Evolutionary conservation across 2,329 filamentous ascomycete genomes (phyloP).

Genomic region (Aspergillus amoenus): DNA sequence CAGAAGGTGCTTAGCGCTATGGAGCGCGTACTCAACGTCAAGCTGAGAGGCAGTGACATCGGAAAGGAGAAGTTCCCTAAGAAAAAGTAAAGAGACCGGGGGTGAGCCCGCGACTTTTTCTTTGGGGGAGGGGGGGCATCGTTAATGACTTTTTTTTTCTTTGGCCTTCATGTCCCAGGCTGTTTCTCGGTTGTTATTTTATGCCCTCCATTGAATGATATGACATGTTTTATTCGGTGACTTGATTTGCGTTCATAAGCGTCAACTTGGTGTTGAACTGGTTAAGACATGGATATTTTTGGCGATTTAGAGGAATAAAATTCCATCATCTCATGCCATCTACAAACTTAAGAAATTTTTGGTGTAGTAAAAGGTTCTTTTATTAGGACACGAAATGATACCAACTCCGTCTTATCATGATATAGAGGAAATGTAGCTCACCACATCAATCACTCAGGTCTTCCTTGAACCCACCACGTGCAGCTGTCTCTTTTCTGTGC

Average conservation of each 20-base stretch:
- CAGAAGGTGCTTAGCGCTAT: slow-evolving; percentile 77
- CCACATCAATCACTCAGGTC: slow-evolving; percentile 32
- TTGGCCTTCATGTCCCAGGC: slow-evolving; percentile 21
- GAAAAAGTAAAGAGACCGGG: slow-evolving; percentile 56
- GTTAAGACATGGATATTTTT: slow-evolving; percentile 12
- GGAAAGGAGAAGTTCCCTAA: slow-evolving; percentile 79
- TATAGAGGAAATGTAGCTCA: slow-evolving; percentile 39
- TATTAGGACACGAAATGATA: slow-evolving; percentile 36
- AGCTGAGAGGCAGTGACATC: slow-evolving; percentile 82
- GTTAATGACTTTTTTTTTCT: slow-evolving; percentile 5
- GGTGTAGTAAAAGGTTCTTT: slow-evolving; percentile 31
- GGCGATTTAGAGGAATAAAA: slow-evolving; percentile 4
- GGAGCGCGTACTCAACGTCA: slow-evolving; percentile 83
- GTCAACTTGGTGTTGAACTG: slow-evolving; percentile 29
- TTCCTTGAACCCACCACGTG: slow-evolving; percentile 28
- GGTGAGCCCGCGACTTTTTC: slow-evolving; percentile 29
- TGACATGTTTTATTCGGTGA: slow-evolving; percentile 11
- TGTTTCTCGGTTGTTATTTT: slow-evolving; percentile 10
- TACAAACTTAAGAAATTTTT: background rate
- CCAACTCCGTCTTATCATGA: slow-evolving; percentile 42
- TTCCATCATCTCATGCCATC: slow-evolving; percentile 1
- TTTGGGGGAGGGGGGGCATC: slow-evolving; percentile 16
- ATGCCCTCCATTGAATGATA: slow-evolving; percentile 17
- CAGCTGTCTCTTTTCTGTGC: slow-evolving; percentile 25
- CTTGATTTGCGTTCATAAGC: slow-evolving; percentile 33